phyloP scores from a whole-genome alignment of 306 rosid species.

The Albizia julibrissin region DNA sequence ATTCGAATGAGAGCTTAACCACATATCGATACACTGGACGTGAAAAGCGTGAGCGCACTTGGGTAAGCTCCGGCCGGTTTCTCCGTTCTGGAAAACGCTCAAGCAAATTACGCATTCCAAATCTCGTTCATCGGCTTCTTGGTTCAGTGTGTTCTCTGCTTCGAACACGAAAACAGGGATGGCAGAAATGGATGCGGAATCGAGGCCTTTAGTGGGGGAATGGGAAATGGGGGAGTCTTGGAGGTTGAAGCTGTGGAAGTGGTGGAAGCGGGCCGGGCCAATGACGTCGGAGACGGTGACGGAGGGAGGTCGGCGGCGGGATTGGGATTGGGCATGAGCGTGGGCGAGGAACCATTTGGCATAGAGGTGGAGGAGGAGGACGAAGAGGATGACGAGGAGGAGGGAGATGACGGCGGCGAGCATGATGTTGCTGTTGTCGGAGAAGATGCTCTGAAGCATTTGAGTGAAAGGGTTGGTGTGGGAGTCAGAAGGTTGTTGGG shows the following conservation, averaged over 20 bases:
- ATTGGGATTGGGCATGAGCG: conserved; percentile 43
- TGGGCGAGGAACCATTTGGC: conserved; percentile 85
- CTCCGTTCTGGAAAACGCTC: conserved; percentile 63
- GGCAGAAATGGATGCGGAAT: conserved; percentile 46
- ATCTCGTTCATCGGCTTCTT: conserved; percentile 17
- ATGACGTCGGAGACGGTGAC: conserved; percentile 59
- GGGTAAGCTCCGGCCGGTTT: conserved; percentile 66
- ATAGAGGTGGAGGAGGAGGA: conserved; percentile 83
- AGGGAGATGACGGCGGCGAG: conserved; percentile 81
- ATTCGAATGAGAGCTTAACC: conserved; percentile 74
- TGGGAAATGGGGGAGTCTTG: conserved; percentile 43
- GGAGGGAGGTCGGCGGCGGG: conserved; percentile 40
- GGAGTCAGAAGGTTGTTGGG: conserved; percentile 22
- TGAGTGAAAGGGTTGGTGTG: conserved; percentile 44
- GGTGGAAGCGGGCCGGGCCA: conserved; percentile 61
- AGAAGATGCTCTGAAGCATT: conserved; percentile 57
- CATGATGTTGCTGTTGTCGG: conserved; percentile 78
- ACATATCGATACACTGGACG: conserved; percentile 84
- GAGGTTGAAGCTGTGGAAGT: conserved; percentile 48
- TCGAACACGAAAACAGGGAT: conserved; percentile 70
- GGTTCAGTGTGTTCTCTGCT: not conserved
- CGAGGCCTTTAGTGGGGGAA: conserved; percentile 65
- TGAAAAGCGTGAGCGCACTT: conserved; percentile 85
- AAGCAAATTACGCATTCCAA: conserved; percentile 85
- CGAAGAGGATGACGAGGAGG: conserved; percentile 84